These are phyloP conservation scores for Astrocystis sublimbata DNA, from an alignment of 495 filamentous ascomycete genomes.

Conservation along the genomic window DNA sequence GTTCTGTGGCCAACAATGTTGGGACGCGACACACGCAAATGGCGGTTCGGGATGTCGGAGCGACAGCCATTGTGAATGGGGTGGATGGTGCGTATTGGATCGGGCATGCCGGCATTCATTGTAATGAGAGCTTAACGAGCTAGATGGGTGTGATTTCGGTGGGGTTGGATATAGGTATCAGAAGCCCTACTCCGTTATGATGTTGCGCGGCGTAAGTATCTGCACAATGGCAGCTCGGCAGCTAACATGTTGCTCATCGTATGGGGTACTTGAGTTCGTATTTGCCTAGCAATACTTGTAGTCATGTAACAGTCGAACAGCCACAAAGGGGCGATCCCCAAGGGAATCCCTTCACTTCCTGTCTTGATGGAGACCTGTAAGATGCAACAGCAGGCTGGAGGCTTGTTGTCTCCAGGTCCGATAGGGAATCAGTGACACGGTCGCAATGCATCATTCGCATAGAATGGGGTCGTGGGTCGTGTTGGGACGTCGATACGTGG, in stretches of 20 bases:
- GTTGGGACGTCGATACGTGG: constrained; percentile 2
- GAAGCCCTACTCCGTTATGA: too few relatives aligned
- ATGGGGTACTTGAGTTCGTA: too few relatives aligned
- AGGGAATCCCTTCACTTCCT: not conserved
- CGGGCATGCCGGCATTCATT: too few relatives aligned
- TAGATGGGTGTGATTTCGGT: too few relatives aligned
- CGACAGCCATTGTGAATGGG: not conserved
- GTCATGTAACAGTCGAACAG: too few relatives aligned
- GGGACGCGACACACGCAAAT: constrained; percentile 1
- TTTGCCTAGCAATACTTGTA: too few relatives aligned
- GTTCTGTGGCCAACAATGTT: constrained; percentile 6
- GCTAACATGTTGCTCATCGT: too few relatives aligned
- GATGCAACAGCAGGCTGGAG: not conserved
- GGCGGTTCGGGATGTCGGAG: constrained; percentile 7
- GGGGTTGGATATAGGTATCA: too few relatives aligned
- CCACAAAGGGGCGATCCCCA: constrained; percentile 11
- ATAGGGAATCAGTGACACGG: not conserved
- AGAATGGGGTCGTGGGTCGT: constrained; percentile 1
- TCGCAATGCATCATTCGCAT: constrained; percentile 17
- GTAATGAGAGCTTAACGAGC: too few relatives aligned
- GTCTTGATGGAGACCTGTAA: not conserved
- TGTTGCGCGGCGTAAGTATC: too few relatives aligned
- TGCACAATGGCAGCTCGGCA: too few relatives aligned
- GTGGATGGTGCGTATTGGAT: too few relatives aligned
- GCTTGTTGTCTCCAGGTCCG: constrained; percentile 13